Evolutionary conservation across 2,329 filamentous ascomycete genomes (phyloP).

Genomic region (Venturia nashicola): DNA sequence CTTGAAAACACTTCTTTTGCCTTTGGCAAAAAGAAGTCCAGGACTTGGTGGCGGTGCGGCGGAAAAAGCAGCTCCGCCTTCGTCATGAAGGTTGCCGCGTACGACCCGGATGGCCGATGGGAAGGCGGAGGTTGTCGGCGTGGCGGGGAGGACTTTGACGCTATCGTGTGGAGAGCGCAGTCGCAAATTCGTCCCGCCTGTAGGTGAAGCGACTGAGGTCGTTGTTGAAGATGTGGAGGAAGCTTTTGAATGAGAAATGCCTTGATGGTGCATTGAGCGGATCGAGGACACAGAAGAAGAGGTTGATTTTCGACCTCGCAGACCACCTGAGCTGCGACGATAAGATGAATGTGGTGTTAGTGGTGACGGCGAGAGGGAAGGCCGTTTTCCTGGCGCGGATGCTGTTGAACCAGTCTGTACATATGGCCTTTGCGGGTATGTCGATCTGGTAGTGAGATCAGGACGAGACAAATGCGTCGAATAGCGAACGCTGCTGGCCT

Average conservation of each 20-base stretch:
- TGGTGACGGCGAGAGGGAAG: conserved; percentile 76
- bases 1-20: conserved; percentile 73
- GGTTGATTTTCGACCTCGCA: conserved; percentile 87
- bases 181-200: conserved; percentile 42
- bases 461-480: conserved; percentile 24
- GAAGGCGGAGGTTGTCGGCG: conserved; percentile 62
- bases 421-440: conserved; percentile 28
- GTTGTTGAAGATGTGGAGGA: conserved; percentile 76
- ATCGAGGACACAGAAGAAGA: conserved; percentile 91
- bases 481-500: conserved; percentile 19
- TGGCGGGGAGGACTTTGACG: conserved; percentile 89
- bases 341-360: conserved; percentile 80
- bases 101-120: conserved; percentile 80
- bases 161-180: conserved; percentile 60
- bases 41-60: conserved; percentile 46
- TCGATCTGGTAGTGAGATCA: conserved; percentile 24
- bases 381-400: conserved; percentile 35
- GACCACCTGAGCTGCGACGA: conserved; percentile 67
- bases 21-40: conserved; percentile 65
- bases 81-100: conserved; percentile 30
- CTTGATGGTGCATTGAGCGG: conserved; percentile 77
- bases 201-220: conserved; percentile 44
- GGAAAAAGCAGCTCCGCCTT: conserved; percentile 33
- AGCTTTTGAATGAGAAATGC: conserved; percentile 83
- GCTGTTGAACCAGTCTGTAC: conserved; percentile 29